Percentiles rank a stretch among this genome's conserved stretches.
Conservation (phyloP, 768 basidiomycete genomes). For the Podaxis sp. region DNA sequence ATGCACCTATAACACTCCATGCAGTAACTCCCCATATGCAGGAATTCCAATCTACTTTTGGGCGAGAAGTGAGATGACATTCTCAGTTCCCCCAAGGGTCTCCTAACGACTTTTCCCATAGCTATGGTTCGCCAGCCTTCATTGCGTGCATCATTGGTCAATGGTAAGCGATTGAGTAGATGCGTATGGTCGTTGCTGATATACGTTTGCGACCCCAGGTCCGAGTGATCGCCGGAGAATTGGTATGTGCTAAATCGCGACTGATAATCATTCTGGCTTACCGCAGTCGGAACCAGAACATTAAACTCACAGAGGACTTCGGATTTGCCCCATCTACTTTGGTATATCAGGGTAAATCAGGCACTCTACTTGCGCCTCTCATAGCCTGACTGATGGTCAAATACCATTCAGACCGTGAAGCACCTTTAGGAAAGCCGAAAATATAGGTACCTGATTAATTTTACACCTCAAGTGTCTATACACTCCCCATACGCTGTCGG, state of each 20-base stretch:
- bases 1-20: slow-evolving; percentile 67
- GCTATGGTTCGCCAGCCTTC: slow-evolving; percentile 86
- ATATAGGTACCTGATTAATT: slow-evolving; percentile 36
- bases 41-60: slow-evolving; percentile 75
- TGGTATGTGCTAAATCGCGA: slow-evolving; percentile 45
- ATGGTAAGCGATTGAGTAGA: slow-evolving; percentile 53
- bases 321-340: slow-evolving; percentile 87
- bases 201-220: slow-evolving; percentile 42
- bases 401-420: slow-evolving; percentile 43
- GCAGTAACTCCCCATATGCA: slow-evolving; percentile 82
- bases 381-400: slow-evolving; percentile 12
- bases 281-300: slow-evolving; percentile 41
- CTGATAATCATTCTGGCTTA: slow-evolving; percentile 9
- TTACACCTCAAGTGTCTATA: background rate
- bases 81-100: background rate
- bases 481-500: slow-evolving; percentile 2
- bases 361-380: background rate
- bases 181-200: slow-evolving; percentile 9
- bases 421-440: slow-evolving; percentile 64
- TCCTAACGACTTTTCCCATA: slow-evolving; percentile 26
- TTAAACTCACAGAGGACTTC: slow-evolving; percentile 72
- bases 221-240: slow-evolving; percentile 80
- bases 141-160: slow-evolving; percentile 91
- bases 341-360: slow-evolving; percentile 60
- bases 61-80: slow-evolving; percentile 61